Evolutionary conservation across 805 yeast genomes (phyloP).

Genomic region (Helenozyma rhizophorensis): DNA sequence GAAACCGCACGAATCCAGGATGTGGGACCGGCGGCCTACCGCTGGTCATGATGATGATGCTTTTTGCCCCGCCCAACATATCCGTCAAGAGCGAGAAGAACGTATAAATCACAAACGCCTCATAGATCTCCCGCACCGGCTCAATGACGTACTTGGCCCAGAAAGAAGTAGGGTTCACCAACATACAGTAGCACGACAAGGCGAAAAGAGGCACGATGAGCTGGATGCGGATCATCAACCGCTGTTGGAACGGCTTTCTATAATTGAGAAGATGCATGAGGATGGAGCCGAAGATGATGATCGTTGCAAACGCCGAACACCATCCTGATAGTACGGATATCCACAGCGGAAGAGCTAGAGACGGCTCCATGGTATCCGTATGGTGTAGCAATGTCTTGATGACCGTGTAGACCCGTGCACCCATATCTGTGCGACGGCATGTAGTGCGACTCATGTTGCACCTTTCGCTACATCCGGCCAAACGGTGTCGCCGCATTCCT

Average conservation of each 20-base stretch:
- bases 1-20: slow-evolving; percentile 50
- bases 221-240: slow-evolving; percentile 78
- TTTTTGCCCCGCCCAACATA: slow-evolving; percentile 88
- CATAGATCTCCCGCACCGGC: slow-evolving; percentile 85
- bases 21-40: slow-evolving; percentile 71
- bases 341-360: slow-evolving; percentile 17
- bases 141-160: slow-evolving; percentile 49
- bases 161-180: slow-evolving; percentile 39
- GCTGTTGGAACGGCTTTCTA: slow-evolving; percentile 83
- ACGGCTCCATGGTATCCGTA: too few relatives aligned
- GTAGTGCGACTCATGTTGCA: too few relatives aligned
- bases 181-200: slow-evolving; percentile 58
- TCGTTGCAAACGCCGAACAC: slow-evolving; percentile 19
- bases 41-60: slow-evolving; percentile 65
- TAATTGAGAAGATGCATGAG: slow-evolving; percentile 52
- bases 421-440: too few relatives aligned
- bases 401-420: too few relatives aligned
- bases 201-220: slow-evolving; percentile 80
- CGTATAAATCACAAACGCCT: slow-evolving; percentile 93
- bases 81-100: slow-evolving; percentile 80
- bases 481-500: too few relatives aligned
- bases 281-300: slow-evolving; percentile 22
- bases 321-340: slow-evolving; percentile 16
- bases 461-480: too few relatives aligned
- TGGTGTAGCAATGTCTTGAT: too few relatives aligned